These are phyloP conservation scores for Tricholoma bakamatsutake DNA, from an alignment of 768 basidiomycete genomes.

Conservation along the genomic window DNA sequence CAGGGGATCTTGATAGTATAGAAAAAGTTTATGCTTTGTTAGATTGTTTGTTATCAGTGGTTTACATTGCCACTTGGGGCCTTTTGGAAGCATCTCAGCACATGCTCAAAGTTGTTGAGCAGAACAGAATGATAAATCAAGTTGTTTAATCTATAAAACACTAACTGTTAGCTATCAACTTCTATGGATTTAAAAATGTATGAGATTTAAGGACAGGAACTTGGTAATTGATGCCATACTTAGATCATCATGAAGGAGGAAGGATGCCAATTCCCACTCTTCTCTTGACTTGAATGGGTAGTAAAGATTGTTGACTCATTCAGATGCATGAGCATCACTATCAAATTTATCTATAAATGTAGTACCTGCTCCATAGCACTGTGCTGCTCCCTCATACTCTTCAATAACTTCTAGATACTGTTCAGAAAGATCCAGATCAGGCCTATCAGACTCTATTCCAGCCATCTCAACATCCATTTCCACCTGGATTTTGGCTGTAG, in stretches of 20 bases:
- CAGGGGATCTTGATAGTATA: too few relatives aligned
- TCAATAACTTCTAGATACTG: neutral
- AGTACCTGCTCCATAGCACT: neutral
- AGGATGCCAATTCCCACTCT: conserved; percentile 29
- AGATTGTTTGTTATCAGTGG: too few relatives aligned
- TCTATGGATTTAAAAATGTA: conserved; percentile 6
- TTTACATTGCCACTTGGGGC: too few relatives aligned
- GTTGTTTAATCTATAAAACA: conserved; percentile 9
- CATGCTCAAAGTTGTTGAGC: too few relatives aligned
- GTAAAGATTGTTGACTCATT: conserved; percentile 18
- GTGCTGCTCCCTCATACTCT: neutral
- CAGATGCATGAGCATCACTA: conserved; percentile 15
- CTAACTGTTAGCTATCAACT: neutral
- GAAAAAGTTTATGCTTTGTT: too few relatives aligned
- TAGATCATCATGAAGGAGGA: conserved; percentile 20
- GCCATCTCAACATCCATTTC: neutral
- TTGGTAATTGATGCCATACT: conserved; percentile 23
- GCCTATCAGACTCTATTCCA: neutral
- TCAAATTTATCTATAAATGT: conserved; percentile 24
- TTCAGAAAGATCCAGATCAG: neutral
- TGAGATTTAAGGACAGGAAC: conserved; percentile 22
- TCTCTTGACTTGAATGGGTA: conserved; percentile 25
- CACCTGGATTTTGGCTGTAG: neutral
- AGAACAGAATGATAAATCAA: too few relatives aligned
- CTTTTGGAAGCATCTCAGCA: too few relatives aligned